Base-by-base conservation (phyloP, 2,329 filamentous ascomycete genomes). In the Incumbomyces delicatus region DNA sequence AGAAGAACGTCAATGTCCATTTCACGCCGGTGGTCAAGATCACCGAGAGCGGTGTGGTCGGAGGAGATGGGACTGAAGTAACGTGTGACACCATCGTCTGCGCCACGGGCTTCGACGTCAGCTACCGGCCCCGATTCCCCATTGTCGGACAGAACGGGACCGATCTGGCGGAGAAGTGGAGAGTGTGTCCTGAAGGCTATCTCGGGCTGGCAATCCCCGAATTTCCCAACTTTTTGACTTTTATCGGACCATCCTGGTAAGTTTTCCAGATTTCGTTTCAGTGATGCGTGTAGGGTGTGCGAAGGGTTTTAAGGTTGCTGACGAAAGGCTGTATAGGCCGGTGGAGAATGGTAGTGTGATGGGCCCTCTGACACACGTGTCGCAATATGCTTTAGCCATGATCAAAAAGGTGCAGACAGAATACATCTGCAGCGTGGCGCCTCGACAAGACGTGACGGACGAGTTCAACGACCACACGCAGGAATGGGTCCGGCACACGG, bases 1-100 rank as follows among this genome's bases (percentile, higher is more conserved):
- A 74, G 45, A 60, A 63, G 6, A 75, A 75, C 43, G 69, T 74
- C 1, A 67, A 73, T 52, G 70, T 74, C 0, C 69, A 73, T 51
- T 74, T 74, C 53, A 69, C 70, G 1, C 61, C 66, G 1, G 70
- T 73, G 2, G 60, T 59, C 12, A 62, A 63, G 22, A 66, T 72
- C 47, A 73, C 71, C 0, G 64, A 69, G 49, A 65, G 67, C 2
- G 70, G 70, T 1, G 62, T 68, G 14, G 49, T 62, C 17, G 63
- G 60, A 1, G 59, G 55, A 2, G 64, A 66, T 31, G 62, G 63
- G 11, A 54, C 57, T 13, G 61, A 64, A 46, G 57, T 60, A 30
- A 54, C 58, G 8, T 56, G 60, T 10, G 63, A 60, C 48, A 60
- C 55, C 2, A 59, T 58, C 29, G 59, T 66, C 18, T 69, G 66